Base-by-base conservation (phyloP, 2,329 filamentous ascomycete genomes). In the Magnaporthiopsis poae region DNA sequence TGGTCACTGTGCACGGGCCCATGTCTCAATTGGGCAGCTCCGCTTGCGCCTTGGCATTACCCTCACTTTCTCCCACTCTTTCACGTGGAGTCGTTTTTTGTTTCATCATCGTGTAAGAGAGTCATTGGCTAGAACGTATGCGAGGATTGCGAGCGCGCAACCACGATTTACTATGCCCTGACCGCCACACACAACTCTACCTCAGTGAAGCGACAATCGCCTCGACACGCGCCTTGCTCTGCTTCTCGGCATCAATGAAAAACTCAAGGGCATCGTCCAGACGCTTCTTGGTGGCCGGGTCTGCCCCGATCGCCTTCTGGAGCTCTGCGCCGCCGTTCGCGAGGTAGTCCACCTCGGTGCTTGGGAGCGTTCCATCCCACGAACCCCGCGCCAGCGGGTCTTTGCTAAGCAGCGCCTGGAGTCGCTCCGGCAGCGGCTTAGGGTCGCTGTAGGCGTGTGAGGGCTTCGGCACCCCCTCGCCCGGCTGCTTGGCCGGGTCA, bases 281-380 rank as follows among this genome's bases (percentile, higher is more conserved):
- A 5, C 79, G 74, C n/a, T 73, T 73, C 56, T 72, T 73, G 0
- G 76, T 75, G 33, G 77, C 71, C 0, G 76, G 70, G 62, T 82
- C 80, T 13, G 72, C 73, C 39, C 73, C 73, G 65, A 81, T 79
- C 5, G 80, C 78, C 65, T 76, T 76, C 13, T 80, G 75, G 29
- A 84, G 73, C 67, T 74, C 76, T 36, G 70, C 75, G 5, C 81
- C 81, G 8, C 75, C 75, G 64, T 82, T 74, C 5, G 77, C 77
- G 18, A 83, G 77, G 67, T 82, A 83, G 69, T 83, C 80, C 1
- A 80, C 72, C 27, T 78, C 74, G 1, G 76, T 78, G 35, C 73
- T 73, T 0, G 77, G 77, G 18, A 79, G 68, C 67, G 76, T 77
- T 46, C 77, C 78, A 60, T 80, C 76, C 74, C 75, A 78, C 25